Evolutionary conservation across 768 basidiomycete species (phyloP).

Genomic region (Psilocybe sp.): DNA sequence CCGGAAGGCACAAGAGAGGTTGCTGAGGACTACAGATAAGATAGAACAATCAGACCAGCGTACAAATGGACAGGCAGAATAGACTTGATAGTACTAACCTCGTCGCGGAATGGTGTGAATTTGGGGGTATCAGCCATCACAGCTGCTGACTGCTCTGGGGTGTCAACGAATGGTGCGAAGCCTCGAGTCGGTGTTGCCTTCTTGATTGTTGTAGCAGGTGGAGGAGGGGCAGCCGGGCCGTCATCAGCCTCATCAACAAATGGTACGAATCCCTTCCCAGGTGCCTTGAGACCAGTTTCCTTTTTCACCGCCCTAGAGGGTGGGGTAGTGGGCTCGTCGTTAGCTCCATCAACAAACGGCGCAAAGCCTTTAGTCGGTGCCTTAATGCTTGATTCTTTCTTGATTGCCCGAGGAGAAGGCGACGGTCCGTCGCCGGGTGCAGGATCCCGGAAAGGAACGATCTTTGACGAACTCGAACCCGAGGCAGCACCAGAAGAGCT

Average conservation of each 20-base stretch:
- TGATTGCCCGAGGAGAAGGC: slow-evolving; percentile 32
- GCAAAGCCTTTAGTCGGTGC: slow-evolving; percentile 31
- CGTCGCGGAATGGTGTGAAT: slow-evolving; percentile 74
- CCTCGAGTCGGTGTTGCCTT: too few relatives aligned
- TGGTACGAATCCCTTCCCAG: too few relatives aligned
- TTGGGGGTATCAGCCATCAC: slow-evolving; percentile 45
- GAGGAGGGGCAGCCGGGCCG: too few relatives aligned
- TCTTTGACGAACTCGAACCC: slow-evolving; percentile 44
- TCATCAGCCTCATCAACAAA: too few relatives aligned
- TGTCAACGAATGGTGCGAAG: too few relatives aligned
- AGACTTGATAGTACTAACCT: slow-evolving; percentile 38
- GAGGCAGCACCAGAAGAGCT: slow-evolving; percentile 25
- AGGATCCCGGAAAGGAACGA: slow-evolving; percentile 66
- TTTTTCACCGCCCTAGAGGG: too few relatives aligned
- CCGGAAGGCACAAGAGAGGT: slow-evolving; percentile 27
- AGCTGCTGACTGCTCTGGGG: slow-evolving; percentile 6
- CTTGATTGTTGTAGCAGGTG: too few relatives aligned
- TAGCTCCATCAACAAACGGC: slow-evolving; percentile 37
- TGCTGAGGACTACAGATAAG: slow-evolving; percentile 18
- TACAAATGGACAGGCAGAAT: not conserved
- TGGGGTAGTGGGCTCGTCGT: slow-evolving; percentile 2
- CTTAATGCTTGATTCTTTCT: slow-evolving; percentile 24
- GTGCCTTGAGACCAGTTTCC: too few relatives aligned
- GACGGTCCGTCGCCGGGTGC: slow-evolving; percentile 45
- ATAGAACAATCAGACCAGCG: not conserved